Evolutionary conservation across 2,329 filamentous ascomycete genomes (phyloP).

Genomic region (Corinectria fuckeliana): DNA sequence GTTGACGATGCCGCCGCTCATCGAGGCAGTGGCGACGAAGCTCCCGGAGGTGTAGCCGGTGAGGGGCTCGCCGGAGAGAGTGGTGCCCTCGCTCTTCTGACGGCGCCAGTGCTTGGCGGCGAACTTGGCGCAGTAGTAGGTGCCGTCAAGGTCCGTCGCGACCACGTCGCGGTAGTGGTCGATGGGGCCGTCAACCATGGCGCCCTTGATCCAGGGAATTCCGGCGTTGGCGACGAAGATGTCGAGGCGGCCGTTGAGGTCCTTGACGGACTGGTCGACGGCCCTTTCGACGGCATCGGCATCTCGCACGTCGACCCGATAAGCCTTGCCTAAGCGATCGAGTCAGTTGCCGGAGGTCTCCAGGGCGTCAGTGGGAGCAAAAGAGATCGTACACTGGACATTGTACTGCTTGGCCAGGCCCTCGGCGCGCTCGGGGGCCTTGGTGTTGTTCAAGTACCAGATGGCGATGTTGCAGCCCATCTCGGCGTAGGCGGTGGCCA

Average conservation of each 20-base stretch:
- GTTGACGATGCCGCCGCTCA: constrained; percentile 58
- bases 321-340: constrained; percentile 60
- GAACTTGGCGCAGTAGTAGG: constrained; percentile 74
- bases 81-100: constrained; percentile 69
- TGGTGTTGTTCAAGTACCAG: constrained; percentile 71
- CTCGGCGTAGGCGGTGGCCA: constrained; percentile 69
- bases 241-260: constrained; percentile 75
- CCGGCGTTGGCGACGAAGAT: constrained; percentile 80
- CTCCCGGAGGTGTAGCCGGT: constrained; percentile 47
- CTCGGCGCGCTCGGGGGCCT: constrained; percentile 63
- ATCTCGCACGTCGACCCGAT: constrained; percentile 63
- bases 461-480: constrained; percentile 72
- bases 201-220: constrained; percentile 72
- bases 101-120: constrained; percentile 72
- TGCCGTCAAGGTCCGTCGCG: constrained; percentile 73
- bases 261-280: constrained; percentile 59
- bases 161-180: constrained; percentile 72
- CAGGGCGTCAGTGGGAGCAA: constrained; percentile 9
- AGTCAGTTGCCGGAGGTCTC: too few species aligned
- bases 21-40: constrained; percentile 59
- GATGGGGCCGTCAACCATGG: constrained; percentile 69
- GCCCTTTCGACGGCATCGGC: constrained; percentile 56
- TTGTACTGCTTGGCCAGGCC: constrained; percentile 68
- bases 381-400: constrained; percentile 61
- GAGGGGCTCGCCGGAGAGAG: constrained; percentile 27